Evolutionary conservation across 768 basidiomycete species (phyloP).

Genomic region (Dacryopinax primogenitus): DNA sequence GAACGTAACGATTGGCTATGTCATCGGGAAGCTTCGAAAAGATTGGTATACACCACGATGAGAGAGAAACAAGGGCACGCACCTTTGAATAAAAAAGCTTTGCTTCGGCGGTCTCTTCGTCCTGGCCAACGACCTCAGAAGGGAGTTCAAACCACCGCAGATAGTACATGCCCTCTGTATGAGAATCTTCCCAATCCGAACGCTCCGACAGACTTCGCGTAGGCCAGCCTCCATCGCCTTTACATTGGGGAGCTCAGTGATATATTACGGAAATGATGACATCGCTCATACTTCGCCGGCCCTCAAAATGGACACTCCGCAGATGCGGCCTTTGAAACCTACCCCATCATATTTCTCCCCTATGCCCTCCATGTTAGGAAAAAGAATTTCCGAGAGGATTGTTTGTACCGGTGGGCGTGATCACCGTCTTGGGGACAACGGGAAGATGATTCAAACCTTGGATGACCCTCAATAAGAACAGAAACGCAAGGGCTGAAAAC

Average conservation of each 20-base stretch:
- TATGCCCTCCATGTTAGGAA: slow-evolving; percentile 30
- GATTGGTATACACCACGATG: not conserved
- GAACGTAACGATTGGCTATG: slow-evolving; percentile 78
- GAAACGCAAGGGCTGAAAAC: slow-evolving; percentile 3
- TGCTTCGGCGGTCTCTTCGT: slow-evolving; percentile 85
- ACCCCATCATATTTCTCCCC: slow-evolving; percentile 81
- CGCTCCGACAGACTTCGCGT: slow-evolving; percentile 86
- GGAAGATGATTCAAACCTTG: slow-evolving; percentile 78
- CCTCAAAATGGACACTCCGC: slow-evolving; percentile 86
- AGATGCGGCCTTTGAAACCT: slow-evolving; percentile 91
- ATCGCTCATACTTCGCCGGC: slow-evolving; percentile 60
- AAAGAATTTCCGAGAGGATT: not conserved
- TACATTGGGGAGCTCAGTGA: not conserved
- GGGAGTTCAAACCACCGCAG: not conserved
- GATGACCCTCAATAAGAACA: not conserved
- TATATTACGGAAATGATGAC: not conserved
- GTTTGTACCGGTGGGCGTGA: slow-evolving; percentile 58
- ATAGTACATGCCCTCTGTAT: slow-evolving; percentile 69
- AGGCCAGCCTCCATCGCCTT: slow-evolving; percentile 97
- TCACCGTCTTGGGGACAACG: slow-evolving; percentile 58
- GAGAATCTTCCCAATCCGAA: slow-evolving; percentile 92
- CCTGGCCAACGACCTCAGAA: slow-evolving; percentile 35
- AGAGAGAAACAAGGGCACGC: slow-evolving; percentile 3
- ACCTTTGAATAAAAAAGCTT: slow-evolving; percentile 90
- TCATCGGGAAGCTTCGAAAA: slow-evolving; percentile 72